Evolutionary conservation across 2,329 filamentous ascomycete genomes (phyloP), one percentile per base, ranked within the genome.

Genomic region (Colletotrichum salicis): DNA sequence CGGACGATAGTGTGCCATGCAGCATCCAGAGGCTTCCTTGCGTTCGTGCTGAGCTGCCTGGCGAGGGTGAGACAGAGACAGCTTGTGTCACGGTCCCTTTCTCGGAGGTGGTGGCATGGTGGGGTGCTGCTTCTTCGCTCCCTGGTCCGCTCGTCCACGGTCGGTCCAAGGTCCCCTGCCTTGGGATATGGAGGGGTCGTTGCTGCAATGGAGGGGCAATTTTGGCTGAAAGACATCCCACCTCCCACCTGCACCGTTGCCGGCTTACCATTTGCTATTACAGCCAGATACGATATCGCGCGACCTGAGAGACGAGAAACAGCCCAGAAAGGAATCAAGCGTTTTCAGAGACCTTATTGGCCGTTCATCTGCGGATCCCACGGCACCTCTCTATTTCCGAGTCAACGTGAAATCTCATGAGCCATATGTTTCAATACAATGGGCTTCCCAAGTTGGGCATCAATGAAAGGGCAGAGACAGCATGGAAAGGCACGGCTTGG

Each of bases 241-340:
- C 67, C 62, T 75, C 67, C 77, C 76, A 78, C 75, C 77, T 76
- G 71, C 75, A 57, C 69, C 67, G 70, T 75, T 67, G 64, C 69
- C 45, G 72, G 74, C 72, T 76, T 75, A 75, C 74, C 72, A 77
- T 79, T 78, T 76, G 77, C 76, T 75, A 73, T 74, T 60, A 70
- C 48, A 68, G 67, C 10, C 55, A 55, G 59, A 69, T 59, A 68
- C 58, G 54, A 68, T 69, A 71, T 64, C 65, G 54, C 54, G 64
- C 54, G 35, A 64, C 64, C 12, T 68, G 33, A 33, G 41, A 48
- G 58, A 60, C 57, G 35, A 57, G 67, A 41, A 56, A 31, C 22
- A 60, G 51, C 33, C 27, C 31, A 8, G 13, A 52, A 51, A 15
- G 35, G 27, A 60, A 61, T 12, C 19, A 37, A 24, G 19, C 5